phyloP scores from a whole-genome alignment of 345 rosid species.

The Gossypium australe region DNA sequence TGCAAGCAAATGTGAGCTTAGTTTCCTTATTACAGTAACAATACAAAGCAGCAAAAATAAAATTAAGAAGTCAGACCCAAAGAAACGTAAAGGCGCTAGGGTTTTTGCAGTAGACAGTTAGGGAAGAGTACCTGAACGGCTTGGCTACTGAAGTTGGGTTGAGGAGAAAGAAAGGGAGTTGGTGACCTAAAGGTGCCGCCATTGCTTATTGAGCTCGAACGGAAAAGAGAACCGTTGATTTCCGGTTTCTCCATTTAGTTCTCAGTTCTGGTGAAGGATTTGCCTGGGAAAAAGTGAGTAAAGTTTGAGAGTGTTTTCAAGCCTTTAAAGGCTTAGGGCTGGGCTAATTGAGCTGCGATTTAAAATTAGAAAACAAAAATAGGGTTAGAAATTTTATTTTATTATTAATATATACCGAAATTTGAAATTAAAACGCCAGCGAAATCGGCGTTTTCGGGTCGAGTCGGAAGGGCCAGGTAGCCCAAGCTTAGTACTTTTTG shows the following conservation, averaged over 20 bases:
- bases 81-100: neutral
- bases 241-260: slow-evolving; percentile 28
- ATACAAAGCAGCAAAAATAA: neutral
- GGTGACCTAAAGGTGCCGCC: slow-evolving; percentile 20
- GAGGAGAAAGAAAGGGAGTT: slow-evolving; percentile 8
- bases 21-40: neutral
- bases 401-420: neutral
- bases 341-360: slow-evolving; percentile 3
- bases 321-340: neutral
- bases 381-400: neutral
- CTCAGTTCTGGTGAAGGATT: neutral
- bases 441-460: neutral
- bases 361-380: neutral
- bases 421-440: neutral
- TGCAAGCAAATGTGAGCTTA: slow-evolving; percentile 4
- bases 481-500: neutral
- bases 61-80: slow-evolving; percentile 8
- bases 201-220: slow-evolving; percentile 15
- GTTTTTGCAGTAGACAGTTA: slow-evolving; percentile 3
- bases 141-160: slow-evolving; percentile 35
- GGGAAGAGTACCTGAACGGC: slow-evolving; percentile 39
- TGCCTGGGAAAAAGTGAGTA: neutral
- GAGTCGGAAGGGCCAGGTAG: neutral
- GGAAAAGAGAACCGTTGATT: slow-evolving; percentile 24
- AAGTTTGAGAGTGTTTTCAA: neutral